phyloP scores from a whole-genome alignment of 2,329 filamentous ascomycete genomes.

The Metarhizium humberi region DNA sequence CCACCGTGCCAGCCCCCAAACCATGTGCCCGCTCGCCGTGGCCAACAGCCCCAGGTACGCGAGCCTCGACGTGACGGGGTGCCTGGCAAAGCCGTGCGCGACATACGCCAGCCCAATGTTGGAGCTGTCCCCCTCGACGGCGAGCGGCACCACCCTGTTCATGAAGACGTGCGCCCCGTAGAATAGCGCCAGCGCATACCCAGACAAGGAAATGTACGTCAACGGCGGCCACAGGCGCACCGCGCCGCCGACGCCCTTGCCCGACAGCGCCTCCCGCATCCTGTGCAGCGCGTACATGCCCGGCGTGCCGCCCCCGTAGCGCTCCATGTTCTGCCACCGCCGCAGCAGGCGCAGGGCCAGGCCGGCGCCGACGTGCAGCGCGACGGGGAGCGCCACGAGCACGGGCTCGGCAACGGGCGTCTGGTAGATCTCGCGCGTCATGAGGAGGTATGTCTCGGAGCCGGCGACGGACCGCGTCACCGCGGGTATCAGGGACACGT shows the following conservation, averaged over 20 bases:
- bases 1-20: slow-evolving; percentile 83
- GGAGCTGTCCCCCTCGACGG: slow-evolving; percentile 75
- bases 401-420: slow-evolving; percentile 71
- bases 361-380: slow-evolving; percentile 69
- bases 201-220: slow-evolving; percentile 60
- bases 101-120: slow-evolving; percentile 78
- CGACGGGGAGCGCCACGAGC: slow-evolving; percentile 65
- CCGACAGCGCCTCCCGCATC: slow-evolving; percentile 21
- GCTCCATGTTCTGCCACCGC: slow-evolving; percentile 57
- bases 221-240: slow-evolving; percentile 55
- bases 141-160: slow-evolving; percentile 67
- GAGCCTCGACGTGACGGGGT: slow-evolving; percentile 54
- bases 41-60: slow-evolving; percentile 62
- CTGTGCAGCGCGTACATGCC: slow-evolving; percentile 34
- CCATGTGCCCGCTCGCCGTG: slow-evolving; percentile 65
- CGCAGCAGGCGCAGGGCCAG: slow-evolving; percentile 68
- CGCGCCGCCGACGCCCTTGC: slow-evolving; percentile 21
- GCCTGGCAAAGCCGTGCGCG: slow-evolving; percentile 71
- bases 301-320: slow-evolving; percentile 64
- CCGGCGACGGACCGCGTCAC: slow-evolving; percentile 61
- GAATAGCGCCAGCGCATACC: slow-evolving; percentile 59
- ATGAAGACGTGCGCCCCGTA: slow-evolving; percentile 63
- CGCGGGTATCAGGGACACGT: slow-evolving; percentile 74
- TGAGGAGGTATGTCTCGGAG: slow-evolving; percentile 78
- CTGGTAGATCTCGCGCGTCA: slow-evolving; percentile 88